phyloP scores from a whole-genome alignment of 2,329 filamentous ascomycete genomes.

The Alternaria metachromatica region DNA sequence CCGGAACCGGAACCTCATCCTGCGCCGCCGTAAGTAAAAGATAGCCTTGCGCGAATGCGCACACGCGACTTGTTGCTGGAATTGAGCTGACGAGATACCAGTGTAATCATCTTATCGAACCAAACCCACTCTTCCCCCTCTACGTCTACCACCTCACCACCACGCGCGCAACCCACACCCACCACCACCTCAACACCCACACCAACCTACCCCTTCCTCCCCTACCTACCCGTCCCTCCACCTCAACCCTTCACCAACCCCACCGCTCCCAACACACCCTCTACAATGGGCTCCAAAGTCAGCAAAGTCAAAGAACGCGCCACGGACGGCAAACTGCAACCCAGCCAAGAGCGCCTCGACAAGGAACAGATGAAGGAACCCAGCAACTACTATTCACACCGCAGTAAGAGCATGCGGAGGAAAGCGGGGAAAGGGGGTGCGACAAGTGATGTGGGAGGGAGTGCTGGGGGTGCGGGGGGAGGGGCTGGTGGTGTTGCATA shows the following conservation, averaged over 20 bases:
- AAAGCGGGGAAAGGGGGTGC: constrained; percentile 34
- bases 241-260: neutral
- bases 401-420: constrained; percentile 42
- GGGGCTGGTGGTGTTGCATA: constrained; percentile 12
- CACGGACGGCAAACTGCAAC: constrained; percentile 32
- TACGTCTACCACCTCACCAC: neutral
- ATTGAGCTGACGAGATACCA: neutral
- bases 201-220: neutral
- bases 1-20: constrained; percentile 23
- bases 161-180: neutral
- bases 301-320: constrained; percentile 27
- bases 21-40: constrained; percentile 21
- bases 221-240: neutral
- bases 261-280: neutral
- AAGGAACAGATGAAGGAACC: constrained; percentile 47
- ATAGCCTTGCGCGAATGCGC: neutral
- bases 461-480: constrained; percentile 13
- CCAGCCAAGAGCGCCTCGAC: constrained; percentile 31
- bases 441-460: neutral
- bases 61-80: neutral
- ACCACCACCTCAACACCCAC: neutral
- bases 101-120: constrained; percentile 27
- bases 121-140: neutral
- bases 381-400: constrained; percentile 40
- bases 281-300: constrained; percentile 40